Base-by-base conservation (phyloP, 441 rosid genomes). In the Erysimum cheiri region DNA sequence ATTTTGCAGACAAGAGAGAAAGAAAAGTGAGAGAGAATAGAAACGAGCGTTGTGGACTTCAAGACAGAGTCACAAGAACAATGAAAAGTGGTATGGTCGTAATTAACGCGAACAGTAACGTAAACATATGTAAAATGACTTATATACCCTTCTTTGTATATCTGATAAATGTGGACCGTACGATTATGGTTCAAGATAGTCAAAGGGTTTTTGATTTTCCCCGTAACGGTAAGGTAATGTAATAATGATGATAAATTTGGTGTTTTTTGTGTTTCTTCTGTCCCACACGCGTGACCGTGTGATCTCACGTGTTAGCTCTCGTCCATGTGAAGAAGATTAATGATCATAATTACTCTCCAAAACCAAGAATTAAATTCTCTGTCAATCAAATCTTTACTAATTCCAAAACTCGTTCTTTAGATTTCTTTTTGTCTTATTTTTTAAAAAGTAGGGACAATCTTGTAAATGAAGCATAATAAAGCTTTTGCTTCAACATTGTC, bases 281-380 rank as follows among this genome's bases (percentile, higher is more conserved):
- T 6, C 36, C 24, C 64, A 67, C 69, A 68, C 69, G 73, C 78
- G 73, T 67, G 71, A n/a, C 64, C 24, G 24, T n/a, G 36, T 60
- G 28, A 60, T 19, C 73, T 67, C 78, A 74, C 78, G 73, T 74
- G 78, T 36, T 24, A 37, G 32, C 56, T 24, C 40, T 26, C 8
- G 12, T 50, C 24, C 77, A 74, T 36, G 72, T 67, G 77, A 60
- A 74, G 68, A 57, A 53, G 69, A 67, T 67, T 44, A 67, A 74
- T 67, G 72, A n/a, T 67, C 78, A 74, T 74, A 74, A 60, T 46
- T 60, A 66, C 61, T 17, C 52, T 52, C 48, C 28, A 3, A 31
- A 50, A 70, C 60, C 54, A 40, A 49, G 53, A 60, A 39, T 31
- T 68, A 46, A 63, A 17, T 33, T 63, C 56, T 61, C 11, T 54